Evolutionary conservation across 495 filamentous ascomycete species (phyloP).

Genomic region (Xylaria intraflava): DNA sequence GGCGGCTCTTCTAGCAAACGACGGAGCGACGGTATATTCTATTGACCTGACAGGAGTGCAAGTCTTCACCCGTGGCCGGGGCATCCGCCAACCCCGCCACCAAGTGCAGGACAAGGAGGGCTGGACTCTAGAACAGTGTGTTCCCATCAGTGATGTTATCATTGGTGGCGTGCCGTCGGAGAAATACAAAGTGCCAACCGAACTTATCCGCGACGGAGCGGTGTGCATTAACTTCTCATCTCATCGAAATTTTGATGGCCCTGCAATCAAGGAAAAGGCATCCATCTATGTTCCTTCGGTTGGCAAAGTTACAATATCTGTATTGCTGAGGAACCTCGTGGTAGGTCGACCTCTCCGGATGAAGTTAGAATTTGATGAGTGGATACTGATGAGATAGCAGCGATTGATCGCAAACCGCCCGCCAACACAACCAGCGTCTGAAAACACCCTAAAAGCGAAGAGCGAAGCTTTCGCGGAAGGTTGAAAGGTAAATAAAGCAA

Average conservation of each 20-base stretch:
- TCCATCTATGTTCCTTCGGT: conserved; percentile 96
- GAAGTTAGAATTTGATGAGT: neutral
- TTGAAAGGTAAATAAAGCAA: conserved; percentile 11
- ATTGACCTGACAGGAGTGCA: conserved; percentile 92
- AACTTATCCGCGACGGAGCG: conserved; percentile 75
- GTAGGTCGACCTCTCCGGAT: conserved; percentile 45
- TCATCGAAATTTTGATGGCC: conserved; percentile 82
- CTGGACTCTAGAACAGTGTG: conserved; percentile 67
- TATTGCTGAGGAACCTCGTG: conserved; percentile 81
- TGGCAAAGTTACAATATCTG: conserved; percentile 93
- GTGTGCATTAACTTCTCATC: conserved; percentile 98
- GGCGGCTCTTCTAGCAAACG: conserved; percentile 92
- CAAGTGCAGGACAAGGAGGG: conserved; percentile 74
- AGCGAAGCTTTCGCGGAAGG: conserved; percentile 33
- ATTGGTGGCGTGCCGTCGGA: conserved; percentile 88
- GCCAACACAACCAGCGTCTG: conserved; percentile 24
- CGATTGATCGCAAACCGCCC: conserved; percentile 38
- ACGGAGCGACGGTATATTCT: conserved; percentile 90
- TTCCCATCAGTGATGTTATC: conserved; percentile 85
- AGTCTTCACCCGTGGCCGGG: conserved; percentile 79
- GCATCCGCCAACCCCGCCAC: conserved; percentile 73
- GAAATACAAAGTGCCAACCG: conserved; percentile 78
- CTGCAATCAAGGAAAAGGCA: conserved; percentile 83
- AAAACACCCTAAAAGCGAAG: conserved; percentile 27
- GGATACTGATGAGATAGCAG: conserved; percentile 15